phyloP scores from a whole-genome alignment of 2,329 filamentous ascomycete species.

The Fusarium clavum region DNA sequence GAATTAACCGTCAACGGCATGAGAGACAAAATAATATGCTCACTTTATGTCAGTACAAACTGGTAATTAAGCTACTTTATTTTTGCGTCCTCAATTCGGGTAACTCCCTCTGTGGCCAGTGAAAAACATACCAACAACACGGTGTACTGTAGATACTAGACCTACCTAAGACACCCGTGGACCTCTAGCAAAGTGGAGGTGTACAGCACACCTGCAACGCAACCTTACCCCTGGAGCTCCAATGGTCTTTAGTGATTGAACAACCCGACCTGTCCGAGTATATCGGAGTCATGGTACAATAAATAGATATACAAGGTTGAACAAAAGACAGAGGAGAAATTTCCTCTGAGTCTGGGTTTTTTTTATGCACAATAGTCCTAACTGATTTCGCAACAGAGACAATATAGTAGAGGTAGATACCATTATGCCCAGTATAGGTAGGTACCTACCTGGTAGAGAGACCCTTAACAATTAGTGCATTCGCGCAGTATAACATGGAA shows the following conservation, averaged over 20 bases:
- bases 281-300: background rate
- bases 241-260: background rate
- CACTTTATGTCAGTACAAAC: background rate
- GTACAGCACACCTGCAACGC: conserved; percentile 5
- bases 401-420: background rate
- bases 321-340: background rate
- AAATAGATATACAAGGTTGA: background rate
- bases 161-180: background rate
- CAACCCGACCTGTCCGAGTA: background rate
- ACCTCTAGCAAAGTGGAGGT: background rate
- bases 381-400: background rate
- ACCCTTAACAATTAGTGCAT: background rate
- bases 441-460: background rate
- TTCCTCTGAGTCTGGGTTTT: background rate
- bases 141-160: background rate
- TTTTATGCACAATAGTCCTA: background rate
- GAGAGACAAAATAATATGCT: background rate
- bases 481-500: background rate
- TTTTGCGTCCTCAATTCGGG: background rate
- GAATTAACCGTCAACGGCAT: background rate
- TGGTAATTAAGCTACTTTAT: background rate
- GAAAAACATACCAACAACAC: background rate
- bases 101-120: conserved; percentile 10
- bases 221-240: conserved; percentile 12
- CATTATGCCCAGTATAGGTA: background rate